Base-by-base conservation (phyloP, 2,329 filamentous ascomycete genomes). In the Fusarium tanahbumbuense region DNA sequence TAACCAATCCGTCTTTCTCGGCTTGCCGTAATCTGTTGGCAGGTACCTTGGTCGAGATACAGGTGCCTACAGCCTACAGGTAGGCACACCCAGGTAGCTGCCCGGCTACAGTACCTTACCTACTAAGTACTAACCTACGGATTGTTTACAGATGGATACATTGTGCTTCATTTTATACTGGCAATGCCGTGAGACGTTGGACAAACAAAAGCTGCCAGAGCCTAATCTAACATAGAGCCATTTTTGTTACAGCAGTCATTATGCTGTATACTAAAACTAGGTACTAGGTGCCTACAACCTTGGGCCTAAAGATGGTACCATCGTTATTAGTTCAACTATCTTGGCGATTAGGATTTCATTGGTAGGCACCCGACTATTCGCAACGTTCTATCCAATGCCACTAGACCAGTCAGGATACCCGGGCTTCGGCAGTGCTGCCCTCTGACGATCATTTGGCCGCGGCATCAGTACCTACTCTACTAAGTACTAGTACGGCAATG, bases 191-290 rank as follows among this genome's bases (percentile, higher is more conserved):
- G 56, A 27, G 59, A 57, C 25, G 47, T 65, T 52, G 8, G 44
- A 44, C 41, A 53, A 28, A 50, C 44, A 45, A 42, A 50, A 32
- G 23, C 32, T 34, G 28, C n/a, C 22, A 20, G 64, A 57, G 63
- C 59, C 64, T 68, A 60, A 64, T 68, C 55, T 27, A 52, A 64
- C 67, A 25, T 64, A 46, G 18, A 32, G 10, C 20, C 34, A 48
- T 18, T 48, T 48, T 42, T 16, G 20, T 12, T 37, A 30, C 28
- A 30, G 28, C 13, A 37, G 34, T n/a, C 10, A 37, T 5, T n/a
- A 18, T 37, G 32, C 34, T n/a, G 34, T n/a, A 37, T 37, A n/a
- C 9, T 37, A 37, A 37, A 37, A 18, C 18, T 11, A 37, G 22
- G 22, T 22, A 18, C 18, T 11, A 37, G n/a, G n/a, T n/a, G n/a